Percentiles rank a stretch among this genome's conserved stretches.
These are phyloP conservation scores for Acanthamoeba culbertsoni DNA, from an alignment of 208 protist genomes.

Conservation along the genomic window DNA sequence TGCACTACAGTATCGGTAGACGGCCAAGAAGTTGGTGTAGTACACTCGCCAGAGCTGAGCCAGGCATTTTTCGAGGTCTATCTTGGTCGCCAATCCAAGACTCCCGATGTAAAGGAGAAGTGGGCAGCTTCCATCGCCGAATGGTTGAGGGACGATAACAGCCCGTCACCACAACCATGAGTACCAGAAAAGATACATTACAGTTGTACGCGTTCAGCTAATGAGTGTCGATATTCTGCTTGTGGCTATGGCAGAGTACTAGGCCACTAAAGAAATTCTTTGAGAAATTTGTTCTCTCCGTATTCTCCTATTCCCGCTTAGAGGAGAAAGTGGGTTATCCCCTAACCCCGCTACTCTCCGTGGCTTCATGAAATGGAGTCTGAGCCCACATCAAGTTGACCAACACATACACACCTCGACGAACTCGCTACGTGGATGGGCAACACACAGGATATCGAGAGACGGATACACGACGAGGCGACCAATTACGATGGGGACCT, in stretches of 20 bases:
- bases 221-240: background rate
- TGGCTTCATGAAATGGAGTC: no score
- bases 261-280: no score
- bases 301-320: no score
- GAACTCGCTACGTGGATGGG: background rate
- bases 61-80: constrained; percentile 50
- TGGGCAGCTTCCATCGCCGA: background rate
- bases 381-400: background rate
- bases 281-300: no score
- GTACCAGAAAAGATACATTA: background rate
- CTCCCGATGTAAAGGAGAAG: background rate
- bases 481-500: background rate
- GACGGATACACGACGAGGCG: background rate
- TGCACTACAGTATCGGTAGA: background rate
- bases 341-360: no score
- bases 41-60: background rate
- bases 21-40: background rate
- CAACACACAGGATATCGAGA: background rate
- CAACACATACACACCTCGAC: background rate
- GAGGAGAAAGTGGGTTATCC: no score
- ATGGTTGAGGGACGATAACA: background rate
- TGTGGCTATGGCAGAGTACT: no score
- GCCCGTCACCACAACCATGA: background rate
- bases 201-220: background rate
- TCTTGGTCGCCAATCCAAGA: constrained; percentile 14